Conservation (phyloP, 2,329 filamentous ascomycete species). For the Ophiocordyceps unilateralis region DNA sequence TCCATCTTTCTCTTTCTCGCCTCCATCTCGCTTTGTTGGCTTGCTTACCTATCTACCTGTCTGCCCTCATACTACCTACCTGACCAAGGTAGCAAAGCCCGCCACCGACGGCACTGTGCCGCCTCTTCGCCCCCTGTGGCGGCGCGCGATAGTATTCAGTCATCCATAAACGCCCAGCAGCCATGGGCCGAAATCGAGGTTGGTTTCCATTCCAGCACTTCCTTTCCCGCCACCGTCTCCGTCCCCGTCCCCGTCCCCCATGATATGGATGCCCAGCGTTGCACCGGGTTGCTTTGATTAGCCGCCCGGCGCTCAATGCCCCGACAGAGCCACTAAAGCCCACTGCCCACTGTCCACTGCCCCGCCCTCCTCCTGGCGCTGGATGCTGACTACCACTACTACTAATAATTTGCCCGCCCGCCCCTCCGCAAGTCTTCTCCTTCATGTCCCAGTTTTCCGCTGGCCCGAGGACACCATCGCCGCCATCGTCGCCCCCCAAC, state of each 20-base stretch:
- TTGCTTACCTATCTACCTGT: too few species aligned
- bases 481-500: constrained; percentile 25
- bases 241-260: not conserved
- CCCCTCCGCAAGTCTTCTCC: constrained; percentile 47
- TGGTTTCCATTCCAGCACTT: constrained; percentile 15
- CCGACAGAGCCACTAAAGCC: constrained; percentile 1
- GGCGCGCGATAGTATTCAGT: not conserved
- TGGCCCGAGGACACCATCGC: constrained; percentile 26
- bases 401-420: not conserved
- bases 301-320: not conserved
- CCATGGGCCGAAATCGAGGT: constrained; percentile 39
- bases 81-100: not conserved
- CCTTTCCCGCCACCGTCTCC: not conserved
- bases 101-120: not conserved
- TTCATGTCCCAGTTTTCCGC: constrained; percentile 71
- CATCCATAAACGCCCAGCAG: constrained; percentile 5
- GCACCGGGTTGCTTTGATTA: too few species aligned
- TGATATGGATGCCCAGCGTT: too few species aligned
- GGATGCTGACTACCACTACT: not conserved
- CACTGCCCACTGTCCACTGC: not conserved
- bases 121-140: not conserved
- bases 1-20: too few species aligned
- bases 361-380: not conserved
- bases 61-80: not conserved
- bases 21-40: too few species aligned